These are phyloP conservation scores for Xanthoconium separans DNA, from an alignment of 1,284 basidiomycete genomes.

Conservation along the genomic window DNA sequence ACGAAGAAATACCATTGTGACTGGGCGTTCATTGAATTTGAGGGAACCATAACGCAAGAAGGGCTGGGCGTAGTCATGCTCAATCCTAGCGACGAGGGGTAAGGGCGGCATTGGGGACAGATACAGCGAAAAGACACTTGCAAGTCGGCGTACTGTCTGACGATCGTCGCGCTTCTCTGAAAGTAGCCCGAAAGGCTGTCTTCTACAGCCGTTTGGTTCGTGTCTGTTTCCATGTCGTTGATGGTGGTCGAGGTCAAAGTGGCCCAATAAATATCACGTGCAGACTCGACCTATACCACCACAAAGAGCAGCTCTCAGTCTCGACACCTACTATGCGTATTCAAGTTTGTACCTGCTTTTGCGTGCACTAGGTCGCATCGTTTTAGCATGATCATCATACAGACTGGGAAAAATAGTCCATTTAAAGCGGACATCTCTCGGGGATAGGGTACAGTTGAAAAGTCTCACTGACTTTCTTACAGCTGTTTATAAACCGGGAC, in stretches of 20 bases:
- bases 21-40: slow-evolving; percentile 25
- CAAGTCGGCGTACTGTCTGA: slow-evolving; percentile 34
- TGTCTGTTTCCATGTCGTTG: slow-evolving; percentile 13
- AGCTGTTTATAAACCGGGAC: no score
- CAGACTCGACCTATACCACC: no score
- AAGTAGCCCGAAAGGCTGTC: slow-evolving; percentile 31
- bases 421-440: no score
- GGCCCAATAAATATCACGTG: slow-evolving; percentile 23
- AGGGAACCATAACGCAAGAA: slow-evolving; percentile 13
- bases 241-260: slow-evolving; percentile 4
- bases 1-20: slow-evolving; percentile 22
- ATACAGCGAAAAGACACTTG: slow-evolving; percentile 11
- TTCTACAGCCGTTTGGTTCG: slow-evolving; percentile 7
- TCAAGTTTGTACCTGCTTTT: no score
- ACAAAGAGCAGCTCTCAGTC: no score
- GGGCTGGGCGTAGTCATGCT: slow-evolving; percentile 33
- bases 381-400: no score
- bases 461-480: no score
- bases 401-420: no score
- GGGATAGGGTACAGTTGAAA: no score
- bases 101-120: neutral
- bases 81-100: slow-evolving; percentile 21
- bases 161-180: slow-evolving; percentile 27
- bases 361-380: no score
- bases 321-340: no score